phyloP scores from a whole-genome alignment of 2,329 filamentous ascomycete genomes.

The Sphaceloma murrayae region DNA sequence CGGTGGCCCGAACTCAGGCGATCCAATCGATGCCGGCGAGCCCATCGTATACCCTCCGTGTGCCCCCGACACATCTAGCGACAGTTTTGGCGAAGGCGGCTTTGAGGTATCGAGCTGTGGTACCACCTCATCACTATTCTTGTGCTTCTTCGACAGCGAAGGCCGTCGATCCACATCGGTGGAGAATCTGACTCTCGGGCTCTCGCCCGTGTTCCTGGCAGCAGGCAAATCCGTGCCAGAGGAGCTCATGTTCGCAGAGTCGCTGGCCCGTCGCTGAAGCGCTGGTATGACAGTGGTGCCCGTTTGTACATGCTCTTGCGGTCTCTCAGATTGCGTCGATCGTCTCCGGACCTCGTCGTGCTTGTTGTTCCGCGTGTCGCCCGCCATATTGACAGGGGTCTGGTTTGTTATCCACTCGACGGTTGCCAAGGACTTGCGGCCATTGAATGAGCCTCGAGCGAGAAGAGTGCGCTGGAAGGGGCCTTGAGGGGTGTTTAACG shows the following conservation, averaged over 20 bases:
- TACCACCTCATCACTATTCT: constrained; percentile 25
- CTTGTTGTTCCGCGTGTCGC: constrained; percentile 19
- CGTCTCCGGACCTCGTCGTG: constrained; percentile 20
- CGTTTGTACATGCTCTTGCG: constrained; percentile 17
- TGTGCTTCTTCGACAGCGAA: constrained; percentile 21
- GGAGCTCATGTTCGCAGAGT: constrained; percentile 11
- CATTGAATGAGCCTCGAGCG: not conserved
- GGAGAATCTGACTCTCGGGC: constrained; percentile 24
- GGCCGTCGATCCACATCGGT: constrained; percentile 22
- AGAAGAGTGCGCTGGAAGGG: not conserved
- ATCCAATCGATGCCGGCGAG: constrained; percentile 18
- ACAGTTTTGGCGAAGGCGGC: constrained; percentile 29
- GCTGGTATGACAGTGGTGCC: constrained; percentile 7
- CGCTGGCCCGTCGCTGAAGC: constrained; percentile 13
- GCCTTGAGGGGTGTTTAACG: not conserved
- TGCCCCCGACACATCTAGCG: constrained; percentile 27
- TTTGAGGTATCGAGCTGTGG: constrained; percentile 18
- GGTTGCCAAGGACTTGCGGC: constrained; percentile 14
- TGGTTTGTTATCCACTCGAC: constrained; percentile 14
- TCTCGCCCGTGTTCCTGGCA: constrained; percentile 8
- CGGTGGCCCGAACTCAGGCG: constrained; percentile 11
- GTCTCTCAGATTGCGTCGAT: constrained; percentile 20
- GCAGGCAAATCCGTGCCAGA: constrained; percentile 18
- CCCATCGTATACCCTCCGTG: constrained; percentile 16
- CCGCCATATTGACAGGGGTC: constrained; percentile 18